phyloP scores from a whole-genome alignment of 345 rosid genomes.

The Brassica juncea region DNA sequence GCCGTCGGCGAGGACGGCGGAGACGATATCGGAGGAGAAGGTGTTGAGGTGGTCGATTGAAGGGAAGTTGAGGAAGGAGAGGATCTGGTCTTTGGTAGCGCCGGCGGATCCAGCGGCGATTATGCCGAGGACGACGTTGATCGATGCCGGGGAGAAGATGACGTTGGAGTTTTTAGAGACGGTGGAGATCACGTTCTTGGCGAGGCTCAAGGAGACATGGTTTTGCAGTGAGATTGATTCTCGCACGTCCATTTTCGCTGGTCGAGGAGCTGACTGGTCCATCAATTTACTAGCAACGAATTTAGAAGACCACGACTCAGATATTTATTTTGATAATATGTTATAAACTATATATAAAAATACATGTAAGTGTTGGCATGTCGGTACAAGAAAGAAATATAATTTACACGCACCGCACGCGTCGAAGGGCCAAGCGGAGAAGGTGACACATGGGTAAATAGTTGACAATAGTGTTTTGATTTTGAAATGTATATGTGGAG shows the following conservation, averaged over 20 bases:
- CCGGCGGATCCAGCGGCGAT: conserved; percentile 73
- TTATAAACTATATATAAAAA: background rate
- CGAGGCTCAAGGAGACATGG: conserved; percentile 52
- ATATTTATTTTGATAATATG: conserved; percentile 14
- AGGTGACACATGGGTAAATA: conserved; percentile 17
- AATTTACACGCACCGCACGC: background rate
- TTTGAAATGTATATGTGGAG: background rate
- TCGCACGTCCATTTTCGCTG: conserved; percentile 61
- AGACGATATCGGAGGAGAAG: conserved; percentile 60
- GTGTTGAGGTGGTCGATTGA: conserved; percentile 56
- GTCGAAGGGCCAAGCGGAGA: conserved; percentile 32
- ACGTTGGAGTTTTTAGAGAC: conserved; percentile 57
- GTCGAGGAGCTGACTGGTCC: conserved; percentile 23
- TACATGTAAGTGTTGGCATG: background rate
- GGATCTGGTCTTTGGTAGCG: conserved; percentile 66
- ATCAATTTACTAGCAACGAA: conserved; percentile 15
- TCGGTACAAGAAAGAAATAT: background rate
- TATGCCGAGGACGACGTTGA: conserved; percentile 67
- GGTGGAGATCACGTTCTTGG: conserved; percentile 49
- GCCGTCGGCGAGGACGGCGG: conserved; percentile 68
- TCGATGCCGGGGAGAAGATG: conserved; percentile 78
- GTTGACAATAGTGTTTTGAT: background rate
- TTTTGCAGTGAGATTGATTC: conserved; percentile 59
- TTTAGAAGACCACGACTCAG: conserved; percentile 4
- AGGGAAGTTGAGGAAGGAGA: conserved; percentile 66